Percentiles rank a stretch among this genome's conserved stretches.
These are phyloP conservation scores for Daldinia vernicosa DNA, from an alignment of 495 filamentous ascomycete species.

Conservation along the genomic window DNA sequence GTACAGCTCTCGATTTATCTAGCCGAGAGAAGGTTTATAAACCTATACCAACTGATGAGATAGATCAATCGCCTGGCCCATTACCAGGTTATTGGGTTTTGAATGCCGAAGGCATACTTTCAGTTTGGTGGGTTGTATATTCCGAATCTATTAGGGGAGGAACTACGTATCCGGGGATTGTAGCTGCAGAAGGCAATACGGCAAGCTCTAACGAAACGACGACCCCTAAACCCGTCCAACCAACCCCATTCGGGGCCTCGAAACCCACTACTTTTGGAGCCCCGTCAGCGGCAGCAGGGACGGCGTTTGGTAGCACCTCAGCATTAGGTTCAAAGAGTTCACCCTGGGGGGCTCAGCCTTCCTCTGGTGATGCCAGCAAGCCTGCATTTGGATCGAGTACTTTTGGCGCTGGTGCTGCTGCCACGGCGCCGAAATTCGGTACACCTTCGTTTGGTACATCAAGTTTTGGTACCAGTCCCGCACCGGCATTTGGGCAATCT, in stretches of 20 bases:
- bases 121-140: conserved; percentile 91
- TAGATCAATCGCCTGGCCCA: conserved; percentile 76
- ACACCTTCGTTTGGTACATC: conserved; percentile 50
- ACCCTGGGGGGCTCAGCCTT: conserved; percentile 48
- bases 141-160: conserved; percentile 80
- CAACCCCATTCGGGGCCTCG: conserved; percentile 29
- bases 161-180: conserved; percentile 75
- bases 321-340: conserved; percentile 52
- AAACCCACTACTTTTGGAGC: conserved; percentile 47
- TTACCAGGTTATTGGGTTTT: conserved; percentile 87
- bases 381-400: conserved; percentile 51
- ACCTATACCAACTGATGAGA: conserved; percentile 79
- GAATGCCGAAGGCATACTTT: conserved; percentile 87
- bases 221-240: conserved; percentile 47
- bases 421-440: conserved; percentile 59
- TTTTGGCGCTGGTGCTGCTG: conserved; percentile 56
- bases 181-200: conserved; percentile 52
- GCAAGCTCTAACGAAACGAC: conserved; percentile 30
- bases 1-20: conserved; percentile 83
- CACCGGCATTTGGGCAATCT: conserved; percentile 64
- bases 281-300: conserved; percentile 18
- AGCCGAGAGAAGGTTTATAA: conserved; percentile 77
- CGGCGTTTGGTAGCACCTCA: conserved; percentile 54
- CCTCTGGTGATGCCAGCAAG: conserved; percentile 42
- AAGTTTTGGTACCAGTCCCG: conserved; percentile 40